phyloP scores from a whole-genome alignment of 129 eudicot species.

The Mikania micrantha region DNA sequence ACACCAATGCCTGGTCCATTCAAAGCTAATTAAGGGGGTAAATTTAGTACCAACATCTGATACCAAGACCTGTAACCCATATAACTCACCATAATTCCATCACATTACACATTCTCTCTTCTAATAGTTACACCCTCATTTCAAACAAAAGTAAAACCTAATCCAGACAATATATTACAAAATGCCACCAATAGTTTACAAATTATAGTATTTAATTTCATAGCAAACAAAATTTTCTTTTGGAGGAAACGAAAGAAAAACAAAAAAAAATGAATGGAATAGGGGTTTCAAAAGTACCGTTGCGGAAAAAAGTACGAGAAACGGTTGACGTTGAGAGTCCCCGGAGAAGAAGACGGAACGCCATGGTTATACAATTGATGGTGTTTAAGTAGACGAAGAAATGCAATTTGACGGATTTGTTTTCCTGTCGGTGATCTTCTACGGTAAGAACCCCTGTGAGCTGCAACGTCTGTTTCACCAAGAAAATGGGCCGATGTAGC shows the following conservation, averaged over 20 bases:
- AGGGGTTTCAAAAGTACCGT: slow-evolving; percentile 24
- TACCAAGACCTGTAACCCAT: background rate
- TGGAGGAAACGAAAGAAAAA: background rate
- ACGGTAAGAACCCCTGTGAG: slow-evolving; percentile 2
- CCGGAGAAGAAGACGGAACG: slow-evolving; percentile 37
- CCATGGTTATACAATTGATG: slow-evolving; percentile 22
- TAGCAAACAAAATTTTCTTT: background rate
- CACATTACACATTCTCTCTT: background rate
- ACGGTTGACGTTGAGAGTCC: slow-evolving; percentile 18
- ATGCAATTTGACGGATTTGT: background rate
- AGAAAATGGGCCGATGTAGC: slow-evolving; percentile 1
- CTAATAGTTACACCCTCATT: background rate
- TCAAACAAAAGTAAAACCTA: background rate
- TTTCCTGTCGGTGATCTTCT: background rate
- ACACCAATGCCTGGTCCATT: background rate
- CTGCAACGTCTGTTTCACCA: background rate
- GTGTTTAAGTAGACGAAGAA: background rate
- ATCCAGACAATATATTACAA: background rate
- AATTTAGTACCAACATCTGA: background rate
- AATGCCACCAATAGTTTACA: background rate
- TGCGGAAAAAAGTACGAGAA: slow-evolving; percentile 21
- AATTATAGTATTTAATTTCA: background rate
- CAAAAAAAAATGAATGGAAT: too few species aligned
- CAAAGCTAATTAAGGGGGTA: background rate
- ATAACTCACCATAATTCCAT: background rate